Conservation (phyloP, 1,284 basidiomycete species). For the Earliella scabrosa region DNA sequence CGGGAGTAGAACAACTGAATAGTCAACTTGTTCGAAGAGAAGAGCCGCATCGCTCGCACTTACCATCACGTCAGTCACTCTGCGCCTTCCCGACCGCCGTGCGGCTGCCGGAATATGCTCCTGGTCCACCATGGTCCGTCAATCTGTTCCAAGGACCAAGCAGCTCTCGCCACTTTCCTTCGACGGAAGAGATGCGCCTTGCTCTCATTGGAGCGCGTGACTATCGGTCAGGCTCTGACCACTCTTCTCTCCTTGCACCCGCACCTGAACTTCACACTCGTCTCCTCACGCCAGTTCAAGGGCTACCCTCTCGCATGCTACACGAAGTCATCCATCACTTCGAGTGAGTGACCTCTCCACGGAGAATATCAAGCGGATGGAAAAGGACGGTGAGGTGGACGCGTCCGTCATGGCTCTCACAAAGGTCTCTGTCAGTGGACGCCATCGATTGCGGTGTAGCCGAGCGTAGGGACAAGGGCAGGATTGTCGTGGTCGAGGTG, state of each 20-base stretch:
- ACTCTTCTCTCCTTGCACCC: slow-evolving; percentile 87
- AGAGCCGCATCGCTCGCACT: slow-evolving; percentile 64
- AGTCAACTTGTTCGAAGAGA: slow-evolving; percentile 84
- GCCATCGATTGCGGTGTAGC: slow-evolving; percentile 82
- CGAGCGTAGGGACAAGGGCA: slow-evolving; percentile 51
- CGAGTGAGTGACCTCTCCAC: slow-evolving; percentile 82
- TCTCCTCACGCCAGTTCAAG: slow-evolving; percentile 94
- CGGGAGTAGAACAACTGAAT: slow-evolving; percentile 93
- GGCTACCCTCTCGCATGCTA: slow-evolving; percentile 85
- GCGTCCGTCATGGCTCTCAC: slow-evolving; percentile 99
- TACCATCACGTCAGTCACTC: slow-evolving; percentile 92
- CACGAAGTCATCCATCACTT: slow-evolving; percentile 76
- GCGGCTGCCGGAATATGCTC: slow-evolving; percentile 49
- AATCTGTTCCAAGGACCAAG: slow-evolving; percentile 48
- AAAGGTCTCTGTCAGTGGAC: slow-evolving; percentile 97
- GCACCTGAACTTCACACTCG: slow-evolving; percentile 87
- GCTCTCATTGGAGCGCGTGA: slow-evolving; percentile 96
- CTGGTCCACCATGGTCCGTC: slow-evolving; percentile 79
- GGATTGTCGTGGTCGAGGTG: slow-evolving; percentile 87
- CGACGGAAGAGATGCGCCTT: slow-evolving; percentile 81
- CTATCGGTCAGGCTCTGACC: slow-evolving; percentile 92
- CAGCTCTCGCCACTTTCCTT: slow-evolving; percentile 54
- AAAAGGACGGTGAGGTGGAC: slow-evolving; percentile 87
- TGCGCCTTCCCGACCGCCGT: slow-evolving; percentile 68
- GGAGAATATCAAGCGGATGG: slow-evolving; percentile 84